Base-by-base conservation (phyloP, 257 asterid species). In the Nicotiana attenuata region DNA sequence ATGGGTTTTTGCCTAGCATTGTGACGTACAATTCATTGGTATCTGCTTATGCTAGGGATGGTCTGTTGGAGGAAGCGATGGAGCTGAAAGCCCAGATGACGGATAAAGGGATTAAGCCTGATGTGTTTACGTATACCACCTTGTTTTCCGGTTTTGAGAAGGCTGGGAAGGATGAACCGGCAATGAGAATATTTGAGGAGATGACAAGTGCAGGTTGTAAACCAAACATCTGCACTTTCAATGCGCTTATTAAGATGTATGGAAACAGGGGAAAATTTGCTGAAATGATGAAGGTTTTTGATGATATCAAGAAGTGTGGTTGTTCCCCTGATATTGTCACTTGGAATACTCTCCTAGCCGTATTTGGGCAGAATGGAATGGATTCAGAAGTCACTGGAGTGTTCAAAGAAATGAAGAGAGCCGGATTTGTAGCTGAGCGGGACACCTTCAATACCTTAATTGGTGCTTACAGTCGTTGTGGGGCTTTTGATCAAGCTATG, bases 311-410 rank as follows among this genome's bases (percentile, higher is more conserved):
- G 89, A 85, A 81, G 0, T 87, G 87, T 85, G 97, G 97, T 64
- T 96, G 94, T 87, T 91, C 84, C 24, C 94, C 97, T 0, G 99
- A 95, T 81, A 89, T 96, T 35, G 97, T 96, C 55, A 96, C 99
- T 26, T 96, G 99, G 99, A 96, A 96, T 82, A 92, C 99, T 0
- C 98, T 96, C 28, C 85, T 96, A 75, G 96, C 99, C 0, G 98
- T 96, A 83, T 96, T 96, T 87, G 99, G 99, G 82, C 97, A 89
- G 89, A 95, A 91, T 17, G 97, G 94, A 67, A 90, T 93, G 99
- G 94, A 93, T 86, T 86, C 91, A 0, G 97, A 96, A 85, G 97
- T 96, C 3, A 91, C 95, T 2, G 99, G 98, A 19, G 98, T 96
- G 82, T 94, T 96, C 85, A 89, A 76, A 79, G 99, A 95, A 76